These are phyloP conservation scores for Boletellus sp. DNA, from an alignment of 1,284 basidiomycete genomes.

Conservation along the genomic window DNA sequence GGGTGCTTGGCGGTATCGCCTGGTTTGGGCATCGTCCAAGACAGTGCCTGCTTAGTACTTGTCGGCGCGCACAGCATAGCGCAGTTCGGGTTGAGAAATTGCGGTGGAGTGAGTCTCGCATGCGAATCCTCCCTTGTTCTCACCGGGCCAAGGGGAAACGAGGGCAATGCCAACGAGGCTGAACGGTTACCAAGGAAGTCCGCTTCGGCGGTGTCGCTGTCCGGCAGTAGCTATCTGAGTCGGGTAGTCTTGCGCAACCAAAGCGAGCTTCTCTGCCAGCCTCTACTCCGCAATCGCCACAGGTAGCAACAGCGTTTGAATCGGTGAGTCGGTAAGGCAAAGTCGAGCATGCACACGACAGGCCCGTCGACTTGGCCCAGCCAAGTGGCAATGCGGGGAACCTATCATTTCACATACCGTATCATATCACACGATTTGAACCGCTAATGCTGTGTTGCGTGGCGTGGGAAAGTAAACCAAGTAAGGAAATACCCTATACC, in stretches of 20 bases:
- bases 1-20: no score
- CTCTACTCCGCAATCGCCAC: neutral
- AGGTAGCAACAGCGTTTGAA: no score
- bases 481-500: slow-evolving; percentile 32
- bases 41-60: neutral
- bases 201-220: neutral
- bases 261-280: slow-evolving; percentile 1
- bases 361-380: no score
- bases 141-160: slow-evolving; percentile 14
- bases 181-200: slow-evolving; percentile 12
- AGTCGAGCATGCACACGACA: no score
- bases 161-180: slow-evolving; percentile 23
- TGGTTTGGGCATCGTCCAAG: no score
- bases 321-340: no score
- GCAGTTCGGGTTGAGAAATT: slow-evolving; percentile 6
- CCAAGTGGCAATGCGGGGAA: no score
- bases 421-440: slow-evolving; percentile 10
- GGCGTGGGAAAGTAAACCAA: slow-evolving; percentile 22
- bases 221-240: neutral
- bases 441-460: slow-evolving; percentile 11
- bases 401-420: neutral
- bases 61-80: neutral
- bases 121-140: slow-evolving; percentile 21
- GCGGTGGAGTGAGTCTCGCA: slow-evolving; percentile 13
- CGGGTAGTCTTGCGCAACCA: slow-evolving; percentile 1